Base-by-base conservation (phyloP, 768 basidiomycete species). In the Tricholoma flavovirens region DNA sequence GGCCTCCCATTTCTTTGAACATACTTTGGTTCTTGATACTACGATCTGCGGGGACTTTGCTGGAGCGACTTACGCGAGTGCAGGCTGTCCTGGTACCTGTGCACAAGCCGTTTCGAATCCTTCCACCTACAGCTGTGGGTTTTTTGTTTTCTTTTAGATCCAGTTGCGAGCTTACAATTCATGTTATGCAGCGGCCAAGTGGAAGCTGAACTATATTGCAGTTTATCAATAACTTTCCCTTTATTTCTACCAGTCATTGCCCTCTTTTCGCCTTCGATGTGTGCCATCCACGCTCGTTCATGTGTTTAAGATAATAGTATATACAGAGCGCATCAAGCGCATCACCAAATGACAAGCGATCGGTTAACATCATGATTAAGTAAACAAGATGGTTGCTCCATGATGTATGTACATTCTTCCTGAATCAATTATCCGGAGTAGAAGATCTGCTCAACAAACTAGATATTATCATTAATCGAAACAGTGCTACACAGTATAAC, bases 161-260 rank as follows among this genome's bases (percentile, higher is more conserved):
- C 15, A 22, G n/a, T 48, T 54, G 58, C 24, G 7, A 19, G 50
- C 14, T 57, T 45, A 50, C 17, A 33, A n/a, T 4, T 42, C 49
- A 32, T 12, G n/a, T 21, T 2, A 40, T 54, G 15, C 60, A 84
- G 83, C 70, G 63, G 81, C 82, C 14, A 69, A 78, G 62, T 84
- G 82, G 82, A 73, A 73, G 59, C 69, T 85, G 65, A 81, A 81
- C 60, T 83, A 77, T 60, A 71, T 84, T 50, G 75, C 79, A 15
- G 45, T 46, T 26, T 46, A 46, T 46, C 45, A 46, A 14, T 46
- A 21, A 19, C 14, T 21, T 43, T 43, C 19, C 5, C 10, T 21
- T 42, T 43, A 9, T 22, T 21, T 38, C 14, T 6, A n/a, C 36
- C 4, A 32, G 6, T 38, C 7, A n/a, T 50, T 30, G n/a, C n/a